Evolutionary conservation across 768 basidiomycete genomes (phyloP).

Genomic region (Plicaturopsis crispa): DNA sequence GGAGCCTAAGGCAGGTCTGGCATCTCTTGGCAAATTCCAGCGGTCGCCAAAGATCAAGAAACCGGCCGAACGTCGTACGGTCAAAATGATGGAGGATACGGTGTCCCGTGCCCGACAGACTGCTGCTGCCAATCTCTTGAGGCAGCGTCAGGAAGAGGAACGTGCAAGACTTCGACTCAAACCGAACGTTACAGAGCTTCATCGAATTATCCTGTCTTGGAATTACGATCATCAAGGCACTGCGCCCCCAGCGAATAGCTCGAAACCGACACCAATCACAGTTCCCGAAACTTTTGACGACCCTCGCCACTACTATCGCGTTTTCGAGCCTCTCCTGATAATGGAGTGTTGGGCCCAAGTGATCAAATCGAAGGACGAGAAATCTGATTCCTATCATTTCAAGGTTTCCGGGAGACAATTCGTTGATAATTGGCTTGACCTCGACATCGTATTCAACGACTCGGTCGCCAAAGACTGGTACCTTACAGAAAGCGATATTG

Average conservation of each 20-base stretch:
- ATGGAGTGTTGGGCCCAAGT: conserved; percentile 92
- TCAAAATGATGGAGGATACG: conserved; percentile 56
- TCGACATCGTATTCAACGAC: conserved; percentile 59
- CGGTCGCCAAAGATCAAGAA: conserved; percentile 55
- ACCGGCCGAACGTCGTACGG: conserved; percentile 48
- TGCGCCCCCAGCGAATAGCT: conserved; percentile 46
- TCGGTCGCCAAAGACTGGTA: conserved; percentile 63
- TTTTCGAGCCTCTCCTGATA: conserved; percentile 81
- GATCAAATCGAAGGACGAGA: conserved; percentile 65
- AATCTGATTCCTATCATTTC: conserved; percentile 44
- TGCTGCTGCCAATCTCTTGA: conserved; percentile 39
- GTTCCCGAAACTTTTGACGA: conserved; percentile 64
- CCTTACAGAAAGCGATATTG: conserved; percentile 76
- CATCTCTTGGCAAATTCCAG: conserved; percentile 50
- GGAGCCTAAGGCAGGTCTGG: conserved; percentile 39
- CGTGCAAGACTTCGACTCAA: conserved; percentile 62
- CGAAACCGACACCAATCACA: conserved; percentile 22
- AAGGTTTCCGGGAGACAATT: conserved; percentile 64
- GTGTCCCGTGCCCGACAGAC: conserved; percentile 34
- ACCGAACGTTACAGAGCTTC: conserved; percentile 76
- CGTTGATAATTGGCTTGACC: conserved; percentile 76
- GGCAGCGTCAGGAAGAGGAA: conserved; percentile 56
- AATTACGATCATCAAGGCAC: conserved; percentile 63
- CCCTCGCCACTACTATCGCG: conserved; percentile 57
- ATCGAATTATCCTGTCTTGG: conserved; percentile 80